Evolutionary conservation across 768 basidiomycete species (phyloP).

Genomic region (Mycena epipterygia): DNA sequence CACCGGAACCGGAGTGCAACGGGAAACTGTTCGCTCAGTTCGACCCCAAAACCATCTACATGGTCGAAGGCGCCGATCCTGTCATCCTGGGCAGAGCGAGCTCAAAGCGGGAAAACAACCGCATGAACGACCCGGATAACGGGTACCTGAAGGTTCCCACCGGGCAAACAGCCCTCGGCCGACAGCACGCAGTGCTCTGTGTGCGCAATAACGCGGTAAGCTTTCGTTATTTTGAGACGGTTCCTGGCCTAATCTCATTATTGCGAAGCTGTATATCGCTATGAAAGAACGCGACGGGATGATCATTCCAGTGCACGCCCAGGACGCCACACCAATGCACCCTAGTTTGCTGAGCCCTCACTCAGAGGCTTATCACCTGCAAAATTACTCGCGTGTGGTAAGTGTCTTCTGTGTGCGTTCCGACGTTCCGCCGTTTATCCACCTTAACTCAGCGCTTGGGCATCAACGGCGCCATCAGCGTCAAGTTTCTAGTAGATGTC

Average conservation of each 20-base stretch:
- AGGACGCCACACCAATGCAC: not conserved
- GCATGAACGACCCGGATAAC: constrained; percentile 31
- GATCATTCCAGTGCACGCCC: constrained; percentile 12
- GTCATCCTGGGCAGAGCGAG: constrained; percentile 26
- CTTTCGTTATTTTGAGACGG: not conserved
- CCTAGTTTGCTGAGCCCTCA: constrained; percentile 1
- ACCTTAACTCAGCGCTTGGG: constrained; percentile 26
- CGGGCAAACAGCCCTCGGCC: constrained; percentile 31
- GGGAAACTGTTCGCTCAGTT: constrained; percentile 27
- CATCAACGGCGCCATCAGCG: constrained; percentile 25
- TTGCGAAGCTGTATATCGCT: constrained; percentile 29
- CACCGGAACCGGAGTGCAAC: not conserved
- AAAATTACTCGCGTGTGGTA: constrained; percentile 26
- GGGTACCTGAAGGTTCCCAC: constrained; percentile 31
- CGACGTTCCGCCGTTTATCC: not conserved
- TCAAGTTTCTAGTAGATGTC: constrained; percentile 30
- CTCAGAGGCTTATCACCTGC: constrained; percentile 19
- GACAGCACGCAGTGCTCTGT: constrained; percentile 28
- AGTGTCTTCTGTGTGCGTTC: not conserved
- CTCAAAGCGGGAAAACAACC: not conserved
- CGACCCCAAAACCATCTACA: constrained; percentile 30
- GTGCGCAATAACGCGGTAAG: constrained; percentile 27
- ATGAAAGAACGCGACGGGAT: constrained; percentile 35
- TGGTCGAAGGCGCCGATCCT: constrained; percentile 29
- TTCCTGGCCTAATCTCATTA: not conserved